A percentile compares a stretch with the other conserved stretches of the same genome.
Evolutionary conservation across 2,329 filamentous ascomycete genomes (phyloP).

Genomic region (Aspergillus fumigatus): DNA sequence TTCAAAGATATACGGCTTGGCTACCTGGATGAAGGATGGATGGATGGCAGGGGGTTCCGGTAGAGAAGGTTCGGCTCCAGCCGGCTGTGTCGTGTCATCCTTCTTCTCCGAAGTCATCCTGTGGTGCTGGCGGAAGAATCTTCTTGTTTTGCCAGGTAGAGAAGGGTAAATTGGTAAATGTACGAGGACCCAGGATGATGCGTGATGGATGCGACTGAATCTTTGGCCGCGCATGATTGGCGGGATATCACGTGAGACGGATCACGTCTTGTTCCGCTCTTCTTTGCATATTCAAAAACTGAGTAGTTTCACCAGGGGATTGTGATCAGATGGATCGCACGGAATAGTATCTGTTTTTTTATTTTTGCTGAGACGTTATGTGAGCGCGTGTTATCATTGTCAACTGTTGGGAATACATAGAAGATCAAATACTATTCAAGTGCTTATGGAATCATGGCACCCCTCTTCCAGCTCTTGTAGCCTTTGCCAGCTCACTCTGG

Average conservation of each 20-base stretch:
- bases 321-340: too few relatives aligned
- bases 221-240: slow-evolving; percentile 7
- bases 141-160: background rate
- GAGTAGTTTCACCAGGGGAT: too few relatives aligned
- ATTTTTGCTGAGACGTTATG: too few relatives aligned
- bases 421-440: background rate
- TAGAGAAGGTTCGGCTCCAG: slow-evolving; percentile 8
- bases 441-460: slow-evolving; percentile 51
- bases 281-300: background rate
- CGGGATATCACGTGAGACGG: slow-evolving; percentile 12
- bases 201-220: slow-evolving; percentile 1
- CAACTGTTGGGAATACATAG: too few relatives aligned
- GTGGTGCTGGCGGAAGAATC: background rate
- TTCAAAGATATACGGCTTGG: slow-evolving; percentile 76
- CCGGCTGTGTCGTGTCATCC: slow-evolving; percentile 11
- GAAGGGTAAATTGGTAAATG: background rate
- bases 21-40: slow-evolving; percentile 60
- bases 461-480: slow-evolving; percentile 57
- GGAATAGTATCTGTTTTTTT: too few relatives aligned
- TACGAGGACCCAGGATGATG: background rate
- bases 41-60: slow-evolving; percentile 47
- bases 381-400: too few relatives aligned
- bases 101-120: slow-evolving; percentile 21
- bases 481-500: slow-evolving; percentile 57
- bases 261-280: slow-evolving; percentile 3